phyloP scores from a whole-genome alignment of 2,329 filamentous ascomycete genomes.

The Neonectria coccinea region DNA sequence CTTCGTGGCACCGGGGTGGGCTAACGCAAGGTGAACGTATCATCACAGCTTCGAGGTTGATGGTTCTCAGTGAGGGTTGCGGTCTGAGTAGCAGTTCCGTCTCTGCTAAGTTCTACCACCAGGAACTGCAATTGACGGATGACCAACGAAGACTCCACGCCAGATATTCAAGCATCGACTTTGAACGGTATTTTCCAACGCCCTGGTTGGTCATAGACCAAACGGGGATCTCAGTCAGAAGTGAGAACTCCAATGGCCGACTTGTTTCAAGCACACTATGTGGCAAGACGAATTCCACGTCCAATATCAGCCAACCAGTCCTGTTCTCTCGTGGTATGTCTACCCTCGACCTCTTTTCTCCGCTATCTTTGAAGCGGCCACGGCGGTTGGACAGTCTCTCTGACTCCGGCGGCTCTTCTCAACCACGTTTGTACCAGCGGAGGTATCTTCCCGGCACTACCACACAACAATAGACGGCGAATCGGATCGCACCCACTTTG shows the following conservation, averaged over 20 bases:
- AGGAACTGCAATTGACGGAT: neutral
- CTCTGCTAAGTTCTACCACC: neutral
- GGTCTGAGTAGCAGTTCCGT: neutral
- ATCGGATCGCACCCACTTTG: neutral
- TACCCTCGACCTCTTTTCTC: neutral
- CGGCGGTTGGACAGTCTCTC: neutral
- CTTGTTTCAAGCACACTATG: neutral
- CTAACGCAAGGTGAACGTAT: neutral
- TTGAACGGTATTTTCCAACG: neutral
- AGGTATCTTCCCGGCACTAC: neutral
- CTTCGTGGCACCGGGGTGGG: constrained; percentile 19
- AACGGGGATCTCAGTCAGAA: neutral
- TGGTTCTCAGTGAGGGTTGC: neutral
- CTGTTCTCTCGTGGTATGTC: neutral
- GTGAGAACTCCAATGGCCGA: neutral
- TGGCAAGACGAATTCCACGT: neutral
- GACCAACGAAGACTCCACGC: neutral
- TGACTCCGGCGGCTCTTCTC: constrained; percentile 2
- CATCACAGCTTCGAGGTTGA: neutral
- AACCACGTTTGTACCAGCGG: neutral
- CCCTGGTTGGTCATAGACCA: neutral
- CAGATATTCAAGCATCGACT: neutral
- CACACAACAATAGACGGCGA: neutral
- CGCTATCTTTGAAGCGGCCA: neutral
- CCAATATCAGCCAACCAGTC: neutral